A percentile compares a stretch with the other conserved stretches of the same genome.
Evolutionary conservation across 2,329 filamentous ascomycete genomes (phyloP).

Genomic region (Colletotrichum tamarilloi): DNA sequence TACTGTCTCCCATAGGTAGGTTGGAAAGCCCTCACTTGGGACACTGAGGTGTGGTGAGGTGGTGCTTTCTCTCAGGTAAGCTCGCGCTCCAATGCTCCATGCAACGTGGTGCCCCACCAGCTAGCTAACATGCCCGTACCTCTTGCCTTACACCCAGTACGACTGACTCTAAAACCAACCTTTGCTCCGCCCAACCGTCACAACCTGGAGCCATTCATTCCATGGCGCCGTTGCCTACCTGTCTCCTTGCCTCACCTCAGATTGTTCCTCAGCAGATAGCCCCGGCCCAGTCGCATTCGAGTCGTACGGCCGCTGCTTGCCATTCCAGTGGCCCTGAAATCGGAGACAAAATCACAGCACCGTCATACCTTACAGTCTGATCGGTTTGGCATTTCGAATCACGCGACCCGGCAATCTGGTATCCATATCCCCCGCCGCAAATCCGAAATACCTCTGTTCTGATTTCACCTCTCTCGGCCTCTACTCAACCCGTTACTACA

Average conservation of each 20-base stretch:
- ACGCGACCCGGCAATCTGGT: constrained; percentile 1
- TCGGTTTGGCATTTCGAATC: background rate
- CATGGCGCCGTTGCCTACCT: background rate
- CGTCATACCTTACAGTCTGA: background rate
- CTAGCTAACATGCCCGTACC: background rate
- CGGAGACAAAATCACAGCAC: background rate
- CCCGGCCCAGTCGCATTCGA: background rate
- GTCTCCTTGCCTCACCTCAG: constrained; percentile 2
- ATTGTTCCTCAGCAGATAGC: background rate
- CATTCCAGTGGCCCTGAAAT: background rate
- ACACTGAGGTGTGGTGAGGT: background rate
- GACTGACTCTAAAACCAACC: constrained; percentile 28
- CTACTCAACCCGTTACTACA: background rate
- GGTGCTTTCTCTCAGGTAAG: background rate
- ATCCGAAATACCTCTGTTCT: background rate
- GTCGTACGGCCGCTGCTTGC: constrained; percentile 25
- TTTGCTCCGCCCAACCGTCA: constrained; percentile 15
- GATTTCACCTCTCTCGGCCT: background rate
- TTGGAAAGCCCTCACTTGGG: background rate
- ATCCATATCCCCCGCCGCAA: background rate
- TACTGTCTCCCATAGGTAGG: background rate
- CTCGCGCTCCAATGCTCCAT: background rate
- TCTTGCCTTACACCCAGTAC: background rate
- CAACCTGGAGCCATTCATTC: constrained; percentile 1
- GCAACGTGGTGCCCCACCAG: constrained; percentile 10